These are phyloP conservation scores for Brettanomyces sp. DNA, from an alignment of 805 yeast genomes.

Conservation along the genomic window DNA sequence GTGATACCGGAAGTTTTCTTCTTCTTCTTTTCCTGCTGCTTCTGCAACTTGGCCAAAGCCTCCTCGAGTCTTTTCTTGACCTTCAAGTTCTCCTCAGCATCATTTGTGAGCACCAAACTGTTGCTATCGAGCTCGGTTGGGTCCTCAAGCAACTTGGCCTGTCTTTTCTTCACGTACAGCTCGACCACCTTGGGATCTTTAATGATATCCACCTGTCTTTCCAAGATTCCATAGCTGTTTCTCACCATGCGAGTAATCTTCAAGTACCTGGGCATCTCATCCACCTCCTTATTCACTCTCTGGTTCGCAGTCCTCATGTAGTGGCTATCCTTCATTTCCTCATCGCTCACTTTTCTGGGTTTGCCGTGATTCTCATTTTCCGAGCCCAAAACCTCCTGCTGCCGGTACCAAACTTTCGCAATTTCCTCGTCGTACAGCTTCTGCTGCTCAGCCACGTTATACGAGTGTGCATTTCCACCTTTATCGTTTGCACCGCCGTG, in stretches of 20 bases:
- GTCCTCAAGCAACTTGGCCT: conserved; percentile 24
- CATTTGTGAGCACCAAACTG: conserved; percentile 68
- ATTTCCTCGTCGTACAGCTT: conserved; percentile 88
- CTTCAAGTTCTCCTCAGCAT: conserved; percentile 73
- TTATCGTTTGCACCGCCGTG: conserved; percentile 23
- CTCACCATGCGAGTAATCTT: conserved; percentile 70
- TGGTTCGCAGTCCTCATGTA: conserved; percentile 27
- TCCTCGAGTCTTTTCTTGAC: conserved; percentile 71
- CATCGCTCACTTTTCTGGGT: conserved; percentile 16
- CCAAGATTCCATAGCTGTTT: conserved; percentile 80
- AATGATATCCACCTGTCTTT: conserved; percentile 67
- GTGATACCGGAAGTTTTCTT: conserved; percentile 23
- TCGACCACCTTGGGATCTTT: conserved; percentile 81
- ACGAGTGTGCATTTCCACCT: conserved; percentile 55
- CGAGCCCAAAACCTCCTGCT: conserved; percentile 48
- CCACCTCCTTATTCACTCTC: conserved; percentile 22
- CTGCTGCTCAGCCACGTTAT: conserved; percentile 79
- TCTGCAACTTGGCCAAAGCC: conserved; percentile 73
- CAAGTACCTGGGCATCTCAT: conserved; percentile 27
- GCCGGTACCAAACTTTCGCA: conserved; percentile 81
- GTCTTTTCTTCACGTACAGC: conserved; percentile 61
- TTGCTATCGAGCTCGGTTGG: conserved; percentile 56
- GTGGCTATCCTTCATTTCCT: conserved; percentile 22
- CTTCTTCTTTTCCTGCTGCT: conserved; percentile 49
- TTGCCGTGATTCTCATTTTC: conserved; percentile 11